Evolutionary conservation across 164 flowering plant species (phyloP), one percentile per base, ranked within the genome.

Genomic region (Buxus sempervirens): DNA sequence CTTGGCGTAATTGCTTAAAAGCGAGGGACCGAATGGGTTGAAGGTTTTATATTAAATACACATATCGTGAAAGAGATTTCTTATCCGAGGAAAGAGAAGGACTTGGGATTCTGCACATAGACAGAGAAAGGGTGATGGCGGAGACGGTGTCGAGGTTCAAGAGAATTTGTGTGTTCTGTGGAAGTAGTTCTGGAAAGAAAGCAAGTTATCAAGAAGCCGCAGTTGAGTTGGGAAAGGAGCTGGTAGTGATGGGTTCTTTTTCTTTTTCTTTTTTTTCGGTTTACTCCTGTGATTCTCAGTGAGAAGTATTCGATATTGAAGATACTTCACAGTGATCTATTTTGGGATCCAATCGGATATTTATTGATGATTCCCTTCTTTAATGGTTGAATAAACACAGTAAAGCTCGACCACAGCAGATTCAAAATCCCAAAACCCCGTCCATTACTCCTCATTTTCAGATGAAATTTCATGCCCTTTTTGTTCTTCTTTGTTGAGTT

Each of bases 131-230:
- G 63, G 65, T 42, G 24, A 81, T 82, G 83, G 85, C 73, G 57
- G 84, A 81, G 51, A 76, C 62, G 22, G 79, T 66, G 60, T 90
- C 97, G 0, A 85, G 82, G 66, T 91, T 91, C 78, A 81, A 70
- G 62, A 85, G 91, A 76, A 85, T 91, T 64, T 91, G 97, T 76
- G 95, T 91, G 21, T 91, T 88, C 67, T 91, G 97, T 73, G 97
- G 97, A 2, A 91, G 96, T 81, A 88, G 93, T 72, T 78, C 91
- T 1, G 97, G 96, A 36, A 88, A 86, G 77, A 91, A 91, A 71
- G 41, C 88, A 32, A 85, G 82, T 73, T 91, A 91, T 70, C 93
- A 84, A 75, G 88, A 88, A 77, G 95, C 97, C 64, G 97, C 97
- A 36, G 75, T 89, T 72, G 83, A 88, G 73, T 68, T 89, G 67